Evolutionary conservation across 495 filamentous ascomycete genomes (phyloP), one percentile per base, ranked within the genome.

Genomic region (Parachaetomium inaequale): DNA sequence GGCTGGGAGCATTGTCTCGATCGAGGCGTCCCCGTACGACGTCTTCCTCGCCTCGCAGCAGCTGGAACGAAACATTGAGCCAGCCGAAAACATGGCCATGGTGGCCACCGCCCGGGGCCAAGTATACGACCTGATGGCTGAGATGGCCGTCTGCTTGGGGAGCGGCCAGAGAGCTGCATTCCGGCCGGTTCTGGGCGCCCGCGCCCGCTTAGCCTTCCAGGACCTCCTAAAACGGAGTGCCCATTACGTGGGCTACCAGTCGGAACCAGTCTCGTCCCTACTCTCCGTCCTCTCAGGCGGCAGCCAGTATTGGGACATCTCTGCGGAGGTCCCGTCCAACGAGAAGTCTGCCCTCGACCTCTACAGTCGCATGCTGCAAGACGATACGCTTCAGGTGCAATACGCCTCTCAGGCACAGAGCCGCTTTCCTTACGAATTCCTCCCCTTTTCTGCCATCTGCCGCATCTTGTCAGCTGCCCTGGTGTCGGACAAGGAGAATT

Each of bases 341-440:
- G 60, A 70, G 12, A 68, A 75, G 11, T 77, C 45, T 10, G 23
- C 83, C 52, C 81, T 83, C 12, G 82, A 78, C 42, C 64, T 78
- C 10, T 63, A 82, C 6, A 71, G 67, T 3, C 63, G 75, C 12
- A 87, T 88, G 63, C 70, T 85, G 26, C 76, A 79, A 15, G 83
- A 90, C 59, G 68, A 78, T 10, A 55, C 75, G 3, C 70, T 92
- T 12, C 79, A 86, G 67, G 74, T 76, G 21, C 73, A 70, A 26
- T 80, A 90, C 56, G 81, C 92, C 38, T 72, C 76, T 23, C 76
- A 82, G 60, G 84, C 94, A 2, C 81, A 84, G 23, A 82, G 81
- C 56, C 86, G 93, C 47, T 98, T 91, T 73, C 94, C 94, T 1
- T 91, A 89, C 72, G 94, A 98, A 74, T 85, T 87, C 25, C 69